phyloP scores from a whole-genome alignment of 306 rosid species.

The Lathyrus sativus region DNA sequence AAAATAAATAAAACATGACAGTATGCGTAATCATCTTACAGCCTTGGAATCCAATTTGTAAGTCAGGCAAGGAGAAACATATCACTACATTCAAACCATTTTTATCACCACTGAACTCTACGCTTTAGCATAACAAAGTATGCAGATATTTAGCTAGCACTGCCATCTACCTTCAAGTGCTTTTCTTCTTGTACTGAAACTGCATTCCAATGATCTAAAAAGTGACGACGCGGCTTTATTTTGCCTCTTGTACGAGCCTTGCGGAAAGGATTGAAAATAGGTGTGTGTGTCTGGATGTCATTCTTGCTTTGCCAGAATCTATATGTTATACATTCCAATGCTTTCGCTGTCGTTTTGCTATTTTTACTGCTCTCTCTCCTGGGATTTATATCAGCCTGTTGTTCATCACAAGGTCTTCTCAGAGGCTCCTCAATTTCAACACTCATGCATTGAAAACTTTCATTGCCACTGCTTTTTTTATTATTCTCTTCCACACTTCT shows the following conservation, averaged over 20 bases:
- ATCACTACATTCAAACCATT: not conserved
- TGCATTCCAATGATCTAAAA: conserved; percentile 29
- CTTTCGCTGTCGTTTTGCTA: conserved; percentile 71
- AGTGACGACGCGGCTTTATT: conserved; percentile 42
- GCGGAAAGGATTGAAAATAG: conserved; percentile 40
- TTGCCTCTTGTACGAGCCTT: conserved; percentile 49
- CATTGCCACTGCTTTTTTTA: conserved; percentile 11
- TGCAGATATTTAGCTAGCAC: conserved; percentile 36
- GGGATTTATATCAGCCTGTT: conserved; percentile 32
- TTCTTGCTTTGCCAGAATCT: conserved; percentile 49
- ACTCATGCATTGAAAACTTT: conserved; percentile 16
- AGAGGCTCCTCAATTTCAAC: conserved; percentile 20
- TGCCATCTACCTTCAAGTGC: conserved; percentile 42
- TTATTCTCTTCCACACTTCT: not conserved
- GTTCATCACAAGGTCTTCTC: conserved; percentile 19
- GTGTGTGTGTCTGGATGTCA: conserved; percentile 32
- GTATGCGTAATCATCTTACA: conserved; percentile 7
- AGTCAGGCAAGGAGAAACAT: conserved; percentile 29
- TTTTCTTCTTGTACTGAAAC: conserved; percentile 46
- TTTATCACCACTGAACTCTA: conserved; percentile 25
- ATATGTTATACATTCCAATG: conserved; percentile 66
- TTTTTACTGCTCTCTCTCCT: conserved; percentile 82
- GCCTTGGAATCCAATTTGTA: conserved; percentile 17
- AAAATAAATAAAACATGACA: not conserved
- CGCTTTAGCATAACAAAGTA: conserved; percentile 28